phyloP scores from a whole-genome alignment of 768 basidiomycete species.

The Mycena albidolilacea region DNA sequence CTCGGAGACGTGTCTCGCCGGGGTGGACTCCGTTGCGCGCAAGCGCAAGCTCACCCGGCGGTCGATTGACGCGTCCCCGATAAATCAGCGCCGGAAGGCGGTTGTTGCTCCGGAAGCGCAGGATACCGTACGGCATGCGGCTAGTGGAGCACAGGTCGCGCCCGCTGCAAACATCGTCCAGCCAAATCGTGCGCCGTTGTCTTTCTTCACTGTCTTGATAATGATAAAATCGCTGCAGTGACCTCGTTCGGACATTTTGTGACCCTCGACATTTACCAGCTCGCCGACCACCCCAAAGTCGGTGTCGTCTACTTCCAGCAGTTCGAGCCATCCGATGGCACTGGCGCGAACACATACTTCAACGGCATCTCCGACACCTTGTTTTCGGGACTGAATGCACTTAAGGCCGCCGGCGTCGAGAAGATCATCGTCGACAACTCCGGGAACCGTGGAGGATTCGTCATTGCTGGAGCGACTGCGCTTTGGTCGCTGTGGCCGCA shows the following conservation, averaged over 20 bases:
- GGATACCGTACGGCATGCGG: conserved; percentile 22
- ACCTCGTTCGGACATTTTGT: conserved; percentile 39
- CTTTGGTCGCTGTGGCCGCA: conserved; percentile 13
- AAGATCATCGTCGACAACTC: conserved; percentile 37
- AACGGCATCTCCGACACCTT: conserved; percentile 39
- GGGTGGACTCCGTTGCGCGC: conserved; percentile 1
- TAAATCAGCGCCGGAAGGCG: conserved; percentile 26
- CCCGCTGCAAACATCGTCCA: conserved; percentile 17
- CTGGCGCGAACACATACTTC: conserved; percentile 31
- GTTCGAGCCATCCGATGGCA: conserved; percentile 34
- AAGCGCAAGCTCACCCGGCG: conserved; percentile 1
- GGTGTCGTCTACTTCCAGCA: conserved; percentile 42
- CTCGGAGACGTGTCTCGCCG: conserved; percentile 33
- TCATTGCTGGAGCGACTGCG: conserved; percentile 36
- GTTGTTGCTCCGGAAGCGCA: conserved; percentile 27
- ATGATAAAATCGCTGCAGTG: conserved; percentile 9
- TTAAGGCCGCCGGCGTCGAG: conserved; percentile 36
- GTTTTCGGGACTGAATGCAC: conserved; percentile 35
- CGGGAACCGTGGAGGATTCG: conserved; percentile 39
- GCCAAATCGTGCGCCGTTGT: conserved; percentile 22
- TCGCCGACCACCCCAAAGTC: conserved; percentile 38
- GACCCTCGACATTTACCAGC: conserved; percentile 42
- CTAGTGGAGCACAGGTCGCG: conserved; percentile 5
- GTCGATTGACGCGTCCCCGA: conserved; percentile 9
- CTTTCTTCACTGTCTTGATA: neutral